Conservation (phyloP, 1,284 basidiomycete species). For the Ceratobasidium sp. region DNA sequence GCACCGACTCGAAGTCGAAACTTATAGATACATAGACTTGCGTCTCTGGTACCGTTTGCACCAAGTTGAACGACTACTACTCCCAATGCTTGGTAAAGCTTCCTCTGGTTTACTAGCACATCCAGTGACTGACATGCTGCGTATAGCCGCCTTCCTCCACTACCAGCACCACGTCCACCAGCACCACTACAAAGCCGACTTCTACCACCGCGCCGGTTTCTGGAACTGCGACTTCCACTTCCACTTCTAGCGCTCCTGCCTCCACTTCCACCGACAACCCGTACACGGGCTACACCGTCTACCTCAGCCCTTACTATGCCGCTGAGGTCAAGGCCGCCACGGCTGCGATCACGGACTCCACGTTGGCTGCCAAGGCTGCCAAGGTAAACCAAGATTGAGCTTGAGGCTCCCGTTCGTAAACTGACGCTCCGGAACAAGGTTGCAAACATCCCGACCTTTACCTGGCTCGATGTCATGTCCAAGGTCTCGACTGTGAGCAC, state of each 20-base stretch:
- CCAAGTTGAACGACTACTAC: conserved; percentile 63
- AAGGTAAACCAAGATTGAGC: not conserved
- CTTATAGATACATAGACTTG: conserved; percentile 15
- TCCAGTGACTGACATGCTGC: not conserved
- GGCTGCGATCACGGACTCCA: conserved; percentile 11
- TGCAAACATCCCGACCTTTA: conserved; percentile 47
- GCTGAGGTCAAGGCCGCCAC: conserved; percentile 45
- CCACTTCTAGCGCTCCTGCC: not conserved
- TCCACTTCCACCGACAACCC: conserved; percentile 43
- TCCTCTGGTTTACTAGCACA: no score
- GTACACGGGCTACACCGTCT: conserved; percentile 43
- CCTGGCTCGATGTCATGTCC: conserved; percentile 44
- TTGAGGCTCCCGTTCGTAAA: not conserved
- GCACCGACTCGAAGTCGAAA: not conserved
- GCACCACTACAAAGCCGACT: conserved; percentile 20
- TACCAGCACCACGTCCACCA: not conserved
- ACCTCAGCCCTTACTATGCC: conserved; percentile 46
- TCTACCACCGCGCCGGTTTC: conserved; percentile 18
- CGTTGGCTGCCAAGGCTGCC: conserved; percentile 46
- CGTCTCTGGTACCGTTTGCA: conserved; percentile 53
- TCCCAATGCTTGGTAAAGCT: conserved; percentile 64
- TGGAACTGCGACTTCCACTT: conserved; percentile 18
- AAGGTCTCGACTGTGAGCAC: conserved; percentile 43
- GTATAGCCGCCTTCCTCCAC: conserved; percentile 1
- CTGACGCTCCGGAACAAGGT: conserved; percentile 16